Base-by-base conservation (phyloP, 371 early-diverging fungal species). In the Apophysomyces ossiformis region DNA sequence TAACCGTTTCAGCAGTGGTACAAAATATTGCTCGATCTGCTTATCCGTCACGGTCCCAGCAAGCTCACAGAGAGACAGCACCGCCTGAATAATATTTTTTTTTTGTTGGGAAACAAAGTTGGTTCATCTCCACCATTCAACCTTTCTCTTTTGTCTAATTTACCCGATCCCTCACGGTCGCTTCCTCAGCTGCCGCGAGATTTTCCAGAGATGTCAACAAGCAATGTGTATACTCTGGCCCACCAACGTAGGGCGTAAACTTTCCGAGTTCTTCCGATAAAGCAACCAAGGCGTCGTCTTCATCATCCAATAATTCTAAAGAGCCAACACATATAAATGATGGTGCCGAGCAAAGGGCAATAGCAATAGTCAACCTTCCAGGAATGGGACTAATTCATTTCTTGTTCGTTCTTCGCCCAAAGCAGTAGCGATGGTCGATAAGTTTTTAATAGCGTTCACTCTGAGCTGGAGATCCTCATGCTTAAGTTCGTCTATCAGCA, bases 231-330 rank as follows among this genome's bases (percentile, higher is more conserved):
- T 84, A 89, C 58, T 86, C 86, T 21, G 93, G 87, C 1, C 97
- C 96, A 41, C 97, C 97, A 38, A 97, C 90, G 71, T 90, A 91
- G 59, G 94, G 94, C 57, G 92, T 87, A 75, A 98, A 96, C 65
- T 87, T 83, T 15, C 94, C 96, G 18, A 98, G 87, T 65, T 96
- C 94, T 70, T 95, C 96, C n/a, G 98, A 96, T 37, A 98, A 83
- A 39, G 96, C 92, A 43, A 93, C 73, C 62, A 98, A 72, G 21
- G 97, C 90, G 75, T 98, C 98, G 79, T 98, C 98, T 73, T 98
- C 98, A 72, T 98, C 98, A 76, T 97, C 98, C 70, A 96, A 91
- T 21, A 95, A 93, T 78, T 98, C 98, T 95, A 76, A 16, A 26
- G 32, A 47, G 12, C 44, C 65, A 65, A 41, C 21, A 50, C 21